phyloP scores from a whole-genome alignment of 2,329 filamentous ascomycete genomes.

The Phialophora tarda region DNA sequence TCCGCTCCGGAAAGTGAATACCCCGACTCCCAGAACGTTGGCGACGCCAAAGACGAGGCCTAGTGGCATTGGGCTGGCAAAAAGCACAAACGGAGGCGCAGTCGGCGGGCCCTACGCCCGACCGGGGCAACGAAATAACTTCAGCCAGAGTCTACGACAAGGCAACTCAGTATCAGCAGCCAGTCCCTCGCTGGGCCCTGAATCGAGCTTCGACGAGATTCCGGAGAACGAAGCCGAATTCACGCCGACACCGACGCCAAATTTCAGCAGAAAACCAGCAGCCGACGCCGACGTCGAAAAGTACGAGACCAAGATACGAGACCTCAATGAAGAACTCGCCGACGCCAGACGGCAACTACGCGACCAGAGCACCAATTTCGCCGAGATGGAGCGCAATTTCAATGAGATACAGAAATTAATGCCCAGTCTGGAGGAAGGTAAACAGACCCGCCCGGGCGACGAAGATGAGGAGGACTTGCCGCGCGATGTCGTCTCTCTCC shows the following conservation, averaged over 20 bases:
- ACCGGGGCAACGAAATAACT: constrained; percentile 61
- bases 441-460: constrained; percentile 50
- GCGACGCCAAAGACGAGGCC: constrained; percentile 37
- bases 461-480: constrained; percentile 37
- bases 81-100: constrained; percentile 63
- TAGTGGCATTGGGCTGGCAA: constrained; percentile 37
- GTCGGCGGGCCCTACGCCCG: constrained; percentile 48
- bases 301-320: constrained; percentile 56
- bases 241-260: constrained; percentile 51
- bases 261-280: constrained; percentile 27
- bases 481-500: constrained; percentile 75
- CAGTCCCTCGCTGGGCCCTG: constrained; percentile 41
- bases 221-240: constrained; percentile 54
- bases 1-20: constrained; percentile 72
- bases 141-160: constrained; percentile 42
- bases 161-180: constrained; percentile 31
- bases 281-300: constrained; percentile 41
- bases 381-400: constrained; percentile 88
- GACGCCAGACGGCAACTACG: constrained; percentile 84
- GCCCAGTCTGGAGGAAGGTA: constrained; percentile 47
- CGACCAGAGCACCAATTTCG: constrained; percentile 80
- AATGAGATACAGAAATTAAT: constrained; percentile 80
- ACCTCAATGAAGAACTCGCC: constrained; percentile 73
- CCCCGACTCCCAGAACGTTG: constrained; percentile 36
- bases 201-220: constrained; percentile 51